Percentiles rank a stretch among this genome's conserved stretches.
phyloP scores from a whole-genome alignment of 2,329 filamentous ascomycete species.

The Sporothrix curviconia region DNA sequence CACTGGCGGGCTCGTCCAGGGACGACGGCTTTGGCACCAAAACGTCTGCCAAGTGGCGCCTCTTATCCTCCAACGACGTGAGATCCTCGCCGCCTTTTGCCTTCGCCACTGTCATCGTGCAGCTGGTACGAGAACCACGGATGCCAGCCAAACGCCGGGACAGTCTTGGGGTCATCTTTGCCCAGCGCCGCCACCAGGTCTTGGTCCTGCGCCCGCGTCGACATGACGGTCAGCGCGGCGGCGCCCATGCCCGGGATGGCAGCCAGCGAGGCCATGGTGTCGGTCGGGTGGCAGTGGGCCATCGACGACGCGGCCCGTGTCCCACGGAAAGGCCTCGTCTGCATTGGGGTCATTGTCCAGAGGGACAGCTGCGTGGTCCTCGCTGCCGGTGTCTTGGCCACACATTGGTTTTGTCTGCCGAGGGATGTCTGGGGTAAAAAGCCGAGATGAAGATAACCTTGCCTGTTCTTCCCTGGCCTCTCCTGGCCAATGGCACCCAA shows the following conservation, averaged over 20 bases:
- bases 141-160: conserved; percentile 82
- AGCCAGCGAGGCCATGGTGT: conserved; percentile 59
- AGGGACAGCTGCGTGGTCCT: not conserved
- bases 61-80: conserved; percentile 32
- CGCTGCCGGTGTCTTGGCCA: not conserved
- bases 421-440: not conserved
- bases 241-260: conserved; percentile 60
- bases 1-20: not conserved
- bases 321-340: conserved; percentile 56
- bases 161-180: conserved; percentile 30
- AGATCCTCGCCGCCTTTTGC: not conserved
- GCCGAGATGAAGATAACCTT: not conserved
- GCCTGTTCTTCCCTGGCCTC: no score
- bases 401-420: no score
- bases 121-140: conserved; percentile 80
- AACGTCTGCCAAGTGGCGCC: conserved; percentile 58
- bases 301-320: conserved; percentile 59
- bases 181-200: conserved; percentile 61
- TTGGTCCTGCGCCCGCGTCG: conserved; percentile 69
- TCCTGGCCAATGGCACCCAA: no score
- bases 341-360: conserved; percentile 18
- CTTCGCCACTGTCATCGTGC: conserved; percentile 50
- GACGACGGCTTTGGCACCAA: conserved; percentile 55
- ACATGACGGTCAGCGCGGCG: conserved; percentile 65
- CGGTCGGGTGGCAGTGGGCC: conserved; percentile 81